Conservation (phyloP, 2,329 filamentous ascomycete species). For the Parastagonospora nodorum region DNA sequence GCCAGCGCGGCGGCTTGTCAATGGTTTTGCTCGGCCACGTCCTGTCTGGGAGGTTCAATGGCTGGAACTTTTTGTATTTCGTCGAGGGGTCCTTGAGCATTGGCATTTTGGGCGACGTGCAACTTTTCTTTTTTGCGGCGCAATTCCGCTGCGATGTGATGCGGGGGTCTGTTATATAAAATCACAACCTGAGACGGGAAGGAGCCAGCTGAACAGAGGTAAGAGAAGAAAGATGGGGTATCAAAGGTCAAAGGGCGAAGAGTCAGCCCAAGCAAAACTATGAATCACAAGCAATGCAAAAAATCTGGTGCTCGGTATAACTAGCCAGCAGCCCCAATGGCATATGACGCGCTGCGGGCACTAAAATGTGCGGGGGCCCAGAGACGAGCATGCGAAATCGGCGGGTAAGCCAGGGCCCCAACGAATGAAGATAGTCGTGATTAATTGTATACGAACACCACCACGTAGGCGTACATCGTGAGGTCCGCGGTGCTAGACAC, state of each 20-base stretch:
- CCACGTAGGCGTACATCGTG: not conserved
- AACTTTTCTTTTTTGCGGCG: not conserved
- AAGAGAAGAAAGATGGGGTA: not conserved
- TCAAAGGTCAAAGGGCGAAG: not conserved
- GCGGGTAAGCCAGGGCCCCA: not conserved
- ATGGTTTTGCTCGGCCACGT: constrained; percentile 86
- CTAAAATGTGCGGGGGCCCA: no score
- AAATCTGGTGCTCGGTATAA: constrained; percentile 17
- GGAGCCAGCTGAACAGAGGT: not conserved
- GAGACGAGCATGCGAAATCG: not conserved
- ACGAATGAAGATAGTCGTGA: not conserved
- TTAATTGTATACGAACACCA: constrained; percentile 3
- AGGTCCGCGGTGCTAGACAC: not conserved
- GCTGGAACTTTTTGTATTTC: constrained; percentile 75
- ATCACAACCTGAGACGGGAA: not conserved
- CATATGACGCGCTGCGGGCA: constrained; percentile 18
- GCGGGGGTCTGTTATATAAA: not conserved
- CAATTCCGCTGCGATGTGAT: not conserved
- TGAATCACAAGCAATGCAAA: constrained; percentile 21
- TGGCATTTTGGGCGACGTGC: constrained; percentile 37
- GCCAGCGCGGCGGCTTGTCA: constrained; percentile 86
- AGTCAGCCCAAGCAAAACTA: constrained; percentile 3
- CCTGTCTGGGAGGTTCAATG: constrained; percentile 69
- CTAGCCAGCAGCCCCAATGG: constrained; percentile 8
- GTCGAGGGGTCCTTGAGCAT: constrained; percentile 75